Evolutionary conservation across 2,329 filamentous ascomycete species (phyloP).

Genomic region (Plenodomus biglobosus): DNA sequence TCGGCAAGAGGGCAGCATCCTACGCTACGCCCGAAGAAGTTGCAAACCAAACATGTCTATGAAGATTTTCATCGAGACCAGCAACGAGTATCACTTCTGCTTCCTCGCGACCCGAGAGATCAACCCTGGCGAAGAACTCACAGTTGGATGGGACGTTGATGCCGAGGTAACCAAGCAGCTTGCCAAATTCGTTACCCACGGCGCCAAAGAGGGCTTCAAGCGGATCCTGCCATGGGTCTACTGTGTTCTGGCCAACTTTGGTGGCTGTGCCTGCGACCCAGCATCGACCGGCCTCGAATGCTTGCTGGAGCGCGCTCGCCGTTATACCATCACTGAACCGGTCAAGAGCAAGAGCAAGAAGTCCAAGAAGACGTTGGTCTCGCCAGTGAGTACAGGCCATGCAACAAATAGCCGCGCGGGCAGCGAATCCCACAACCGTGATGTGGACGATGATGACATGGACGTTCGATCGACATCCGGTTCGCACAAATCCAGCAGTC

Average conservation of each 20-base stretch:
- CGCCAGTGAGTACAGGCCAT: slow-evolving; percentile 56
- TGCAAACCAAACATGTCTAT: slow-evolving; percentile 87
- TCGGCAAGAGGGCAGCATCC: slow-evolving; percentile 77
- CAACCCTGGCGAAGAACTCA: slow-evolving; percentile 69
- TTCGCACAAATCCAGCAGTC: slow-evolving; percentile 58
- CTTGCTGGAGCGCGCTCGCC: slow-evolving; percentile 41
- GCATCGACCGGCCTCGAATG: slow-evolving; percentile 38
- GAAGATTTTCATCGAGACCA: slow-evolving; percentile 80
- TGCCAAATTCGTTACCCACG: slow-evolving; percentile 64
- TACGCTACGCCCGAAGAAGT: slow-evolving; percentile 88
- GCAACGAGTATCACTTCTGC: slow-evolving; percentile 78
- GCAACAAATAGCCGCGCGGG: slow-evolving; percentile 61
- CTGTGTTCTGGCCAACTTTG: slow-evolving; percentile 73
- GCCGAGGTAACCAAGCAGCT: slow-evolving; percentile 56
- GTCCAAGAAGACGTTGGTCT: slow-evolving; percentile 54
- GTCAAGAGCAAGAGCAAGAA: slow-evolving; percentile 52
- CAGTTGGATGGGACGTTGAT: slow-evolving; percentile 60
- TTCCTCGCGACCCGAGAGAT: slow-evolving; percentile 82
- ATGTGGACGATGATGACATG: slow-evolving; percentile 57
- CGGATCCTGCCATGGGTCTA: slow-evolving; percentile 68
- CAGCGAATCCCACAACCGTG: slow-evolving; percentile 57
- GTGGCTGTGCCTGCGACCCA: slow-evolving; percentile 72
- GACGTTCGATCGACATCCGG: slow-evolving; percentile 62
- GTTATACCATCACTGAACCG: slow-evolving; percentile 33
- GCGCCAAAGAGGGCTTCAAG: slow-evolving; percentile 60